These are phyloP conservation scores for Kazachstania taianensis DNA, from an alignment of 805 yeast species.

Conservation along the genomic window DNA sequence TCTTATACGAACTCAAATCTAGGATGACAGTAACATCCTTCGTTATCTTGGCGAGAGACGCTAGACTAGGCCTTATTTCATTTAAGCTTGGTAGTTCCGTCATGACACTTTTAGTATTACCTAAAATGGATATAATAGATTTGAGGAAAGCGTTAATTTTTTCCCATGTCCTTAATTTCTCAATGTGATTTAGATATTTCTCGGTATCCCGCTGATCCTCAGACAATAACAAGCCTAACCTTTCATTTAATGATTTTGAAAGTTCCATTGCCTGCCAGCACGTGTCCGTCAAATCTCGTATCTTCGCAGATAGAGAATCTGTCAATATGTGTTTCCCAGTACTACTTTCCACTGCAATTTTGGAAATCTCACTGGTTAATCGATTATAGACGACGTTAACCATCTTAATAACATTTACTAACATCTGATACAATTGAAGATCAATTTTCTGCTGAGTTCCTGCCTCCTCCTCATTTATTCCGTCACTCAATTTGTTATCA, in stretches of 20 bases:
- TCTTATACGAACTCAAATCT: conserved; percentile 50
- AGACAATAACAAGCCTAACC: conserved; percentile 39
- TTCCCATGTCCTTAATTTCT: conserved; percentile 69
- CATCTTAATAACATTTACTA: conserved; percentile 50
- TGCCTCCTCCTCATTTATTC: conserved; percentile 16
- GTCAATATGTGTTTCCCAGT: conserved; percentile 30
- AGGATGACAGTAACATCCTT: conserved; percentile 85
- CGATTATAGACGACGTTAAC: conserved; percentile 75
- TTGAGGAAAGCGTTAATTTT: conserved; percentile 74
- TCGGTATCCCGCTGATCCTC: conserved; percentile 12
- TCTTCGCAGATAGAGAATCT: conserved; percentile 39
- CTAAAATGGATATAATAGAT: conserved; percentile 73
- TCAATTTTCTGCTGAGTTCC: conserved; percentile 47
- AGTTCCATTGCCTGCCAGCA: conserved; percentile 78
- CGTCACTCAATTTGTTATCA: too few species aligned
- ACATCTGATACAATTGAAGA: conserved; percentile 53
- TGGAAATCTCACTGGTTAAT: conserved; percentile 55
- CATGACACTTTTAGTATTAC: conserved; percentile 74
- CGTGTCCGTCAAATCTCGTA: conserved; percentile 66
- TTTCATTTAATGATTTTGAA: conserved; percentile 51
- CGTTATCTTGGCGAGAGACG: conserved; percentile 75
- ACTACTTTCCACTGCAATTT: conserved; percentile 49
- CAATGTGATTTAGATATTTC: conserved; percentile 36
- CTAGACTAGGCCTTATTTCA: conserved; percentile 70
- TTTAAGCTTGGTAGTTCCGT: conserved; percentile 69